A percentile compares a stretch with the other conserved stretches of the same genome.
phyloP scores from a whole-genome alignment of 441 rosid genomes.

The Syzygium syzygioides region DNA sequence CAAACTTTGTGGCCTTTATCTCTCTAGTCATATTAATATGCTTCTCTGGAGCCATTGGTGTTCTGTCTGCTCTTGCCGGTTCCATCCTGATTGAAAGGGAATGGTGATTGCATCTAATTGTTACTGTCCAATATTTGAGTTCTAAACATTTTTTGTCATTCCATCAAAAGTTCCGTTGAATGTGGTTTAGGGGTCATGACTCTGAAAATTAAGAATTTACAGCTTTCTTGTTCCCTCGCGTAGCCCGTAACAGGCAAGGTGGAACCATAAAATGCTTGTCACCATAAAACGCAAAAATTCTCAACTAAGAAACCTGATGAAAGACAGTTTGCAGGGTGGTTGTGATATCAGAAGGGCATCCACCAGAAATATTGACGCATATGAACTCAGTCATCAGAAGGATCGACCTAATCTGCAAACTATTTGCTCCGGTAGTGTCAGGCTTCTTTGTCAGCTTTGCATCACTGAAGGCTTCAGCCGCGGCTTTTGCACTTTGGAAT shows the following conservation, averaged over 20 bases:
- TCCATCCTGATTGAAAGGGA: constrained; percentile 79
- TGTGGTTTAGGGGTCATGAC: not conserved
- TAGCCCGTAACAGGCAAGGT: not conserved
- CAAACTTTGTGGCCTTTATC: constrained; percentile 35
- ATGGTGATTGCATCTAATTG: constrained; percentile 36
- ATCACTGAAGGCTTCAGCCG: constrained; percentile 62
- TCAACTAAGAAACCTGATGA: not conserved
- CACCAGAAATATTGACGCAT: constrained; percentile 40
- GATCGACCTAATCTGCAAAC: constrained; percentile 70
- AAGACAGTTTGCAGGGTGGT: constrained; percentile 52
- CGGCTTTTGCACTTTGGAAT: constrained; percentile 50
- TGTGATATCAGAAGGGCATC: constrained; percentile 67
- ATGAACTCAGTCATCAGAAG: constrained; percentile 69
- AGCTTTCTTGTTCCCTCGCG: not conserved
- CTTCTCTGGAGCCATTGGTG: constrained; percentile 64
- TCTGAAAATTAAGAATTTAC: not conserved
- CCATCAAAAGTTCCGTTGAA: not conserved
- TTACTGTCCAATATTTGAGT: not conserved
- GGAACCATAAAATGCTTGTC: not conserved
- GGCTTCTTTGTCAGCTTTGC: constrained; percentile 77
- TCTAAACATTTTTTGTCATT: not conserved
- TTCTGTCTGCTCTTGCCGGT: constrained; percentile 83
- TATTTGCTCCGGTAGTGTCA: constrained; percentile 66
- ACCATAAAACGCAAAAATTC: not conserved
- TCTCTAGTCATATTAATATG: constrained; percentile 39